Evolutionary conservation across 257 asterid genomes (phyloP).

Genomic region (Rauvolfia tetraphylla): DNA sequence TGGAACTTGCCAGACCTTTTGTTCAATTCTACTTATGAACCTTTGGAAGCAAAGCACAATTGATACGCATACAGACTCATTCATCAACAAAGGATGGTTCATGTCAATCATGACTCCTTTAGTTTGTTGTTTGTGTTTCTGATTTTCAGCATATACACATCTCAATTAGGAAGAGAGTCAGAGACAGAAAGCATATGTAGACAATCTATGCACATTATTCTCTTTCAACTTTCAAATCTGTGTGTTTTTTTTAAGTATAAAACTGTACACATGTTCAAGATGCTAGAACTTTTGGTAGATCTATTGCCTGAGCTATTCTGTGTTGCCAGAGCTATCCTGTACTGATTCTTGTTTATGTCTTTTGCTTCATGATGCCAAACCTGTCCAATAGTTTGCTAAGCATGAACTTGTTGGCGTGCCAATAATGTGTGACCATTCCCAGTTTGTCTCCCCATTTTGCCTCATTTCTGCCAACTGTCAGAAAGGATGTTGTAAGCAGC

Average conservation of each 20-base stretch:
- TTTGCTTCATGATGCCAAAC: slow-evolving; percentile 41
- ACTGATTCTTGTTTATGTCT: background rate
- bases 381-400: slow-evolving; percentile 50
- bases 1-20: no score
- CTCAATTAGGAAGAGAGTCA: background rate
- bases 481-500: slow-evolving; percentile 3
- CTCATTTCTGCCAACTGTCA: slow-evolving; percentile 75
- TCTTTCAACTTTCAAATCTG: no score
- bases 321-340: background rate
- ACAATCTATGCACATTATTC: background rate
- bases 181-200: background rate
- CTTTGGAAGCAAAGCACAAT: no score
- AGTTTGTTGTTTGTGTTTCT: no score
- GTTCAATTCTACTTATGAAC: no score
- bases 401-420: slow-evolving; percentile 84
- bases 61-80: no score
- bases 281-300: background rate
- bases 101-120: no score
- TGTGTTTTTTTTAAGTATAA: no score
- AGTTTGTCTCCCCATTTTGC: slow-evolving; percentile 38
- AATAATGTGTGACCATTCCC: slow-evolving; percentile 79
- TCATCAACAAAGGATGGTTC: no score
- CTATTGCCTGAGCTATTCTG: background rate
- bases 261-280: background rate
- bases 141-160: background rate